Conservation (phyloP, 345 rosid genomes). For the Hibiscus trionum region DNA sequence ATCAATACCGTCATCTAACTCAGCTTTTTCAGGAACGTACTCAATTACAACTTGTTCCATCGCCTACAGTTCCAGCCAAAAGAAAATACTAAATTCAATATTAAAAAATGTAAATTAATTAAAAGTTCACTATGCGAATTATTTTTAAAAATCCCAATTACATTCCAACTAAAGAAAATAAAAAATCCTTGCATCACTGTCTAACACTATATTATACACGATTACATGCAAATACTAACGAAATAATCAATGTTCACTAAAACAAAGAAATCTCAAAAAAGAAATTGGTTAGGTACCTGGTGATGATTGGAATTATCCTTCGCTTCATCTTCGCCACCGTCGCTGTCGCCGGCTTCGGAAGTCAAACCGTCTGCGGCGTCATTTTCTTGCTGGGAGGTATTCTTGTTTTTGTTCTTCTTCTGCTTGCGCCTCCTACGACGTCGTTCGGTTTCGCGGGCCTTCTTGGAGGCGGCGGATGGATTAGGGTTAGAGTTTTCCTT, state of each 20-base stretch:
- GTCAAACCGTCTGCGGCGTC: background rate
- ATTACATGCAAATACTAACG: background rate
- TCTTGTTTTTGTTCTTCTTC: slow-evolving; percentile 60
- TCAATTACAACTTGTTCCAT: slow-evolving; percentile 66
- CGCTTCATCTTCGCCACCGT: slow-evolving; percentile 34
- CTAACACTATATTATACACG: background rate
- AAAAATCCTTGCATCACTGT: background rate
- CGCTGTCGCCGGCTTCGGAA: slow-evolving; percentile 25
- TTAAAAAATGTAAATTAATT: background rate
- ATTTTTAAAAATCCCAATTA: background rate
- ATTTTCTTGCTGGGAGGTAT: slow-evolving; percentile 20
- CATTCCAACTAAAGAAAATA: background rate
- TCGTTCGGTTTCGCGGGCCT: slow-evolving; percentile 73
- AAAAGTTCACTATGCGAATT: background rate
- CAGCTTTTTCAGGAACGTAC: slow-evolving; percentile 84
- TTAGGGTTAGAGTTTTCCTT: slow-evolving; percentile 17
- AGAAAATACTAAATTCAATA: background rate
- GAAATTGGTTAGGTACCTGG: slow-evolving; percentile 27
- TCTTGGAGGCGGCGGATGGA: slow-evolving; percentile 32
- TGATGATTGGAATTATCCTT: slow-evolving; percentile 52
- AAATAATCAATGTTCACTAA: slow-evolving; percentile 4
- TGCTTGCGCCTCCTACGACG: slow-evolving; percentile 99
- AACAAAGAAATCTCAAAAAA: slow-evolving; percentile 20
- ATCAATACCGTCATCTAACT: slow-evolving; percentile 66
- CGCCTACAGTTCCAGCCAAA: slow-evolving; percentile 27